Evolutionary conservation across 2,329 filamentous ascomycete genomes (phyloP).

Genomic region (Diaporthe capsici): DNA sequence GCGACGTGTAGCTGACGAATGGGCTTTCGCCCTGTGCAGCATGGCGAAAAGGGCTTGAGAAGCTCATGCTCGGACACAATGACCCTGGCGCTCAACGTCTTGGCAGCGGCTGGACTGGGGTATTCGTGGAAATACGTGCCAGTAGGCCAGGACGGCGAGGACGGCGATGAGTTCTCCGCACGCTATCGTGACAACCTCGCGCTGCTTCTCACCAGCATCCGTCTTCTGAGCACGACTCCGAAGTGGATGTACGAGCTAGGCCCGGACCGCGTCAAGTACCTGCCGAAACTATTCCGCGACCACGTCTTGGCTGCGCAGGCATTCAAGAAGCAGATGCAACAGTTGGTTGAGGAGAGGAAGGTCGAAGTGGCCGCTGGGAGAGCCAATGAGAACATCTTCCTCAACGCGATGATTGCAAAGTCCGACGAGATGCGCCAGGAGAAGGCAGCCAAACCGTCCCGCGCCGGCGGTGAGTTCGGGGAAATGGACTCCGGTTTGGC

Average conservation of each 20-base stretch:
- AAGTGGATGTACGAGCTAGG: slow-evolving; percentile 21
- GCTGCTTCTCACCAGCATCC: slow-evolving; percentile 7
- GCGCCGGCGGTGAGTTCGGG: neutral
- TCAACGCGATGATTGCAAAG: slow-evolving; percentile 31
- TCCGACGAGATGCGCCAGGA: neutral
- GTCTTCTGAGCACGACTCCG: neutral
- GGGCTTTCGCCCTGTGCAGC: neutral
- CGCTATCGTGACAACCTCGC: slow-evolving; percentile 22
- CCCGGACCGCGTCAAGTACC: neutral
- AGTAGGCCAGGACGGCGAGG: neutral
- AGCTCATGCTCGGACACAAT: slow-evolving; percentile 29
- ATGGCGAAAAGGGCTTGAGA: neutral
- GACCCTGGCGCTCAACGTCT: slow-evolving; percentile 26
- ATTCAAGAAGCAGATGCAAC: slow-evolving; percentile 11
- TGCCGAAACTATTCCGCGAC: slow-evolving; percentile 3
- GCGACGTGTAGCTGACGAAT: neutral
- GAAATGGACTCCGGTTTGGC: neutral
- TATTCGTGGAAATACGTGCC: slow-evolving; percentile 22
- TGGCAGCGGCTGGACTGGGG: slow-evolving; percentile 24
- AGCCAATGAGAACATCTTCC: slow-evolving; percentile 23
- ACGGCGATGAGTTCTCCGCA: slow-evolving; percentile 8
- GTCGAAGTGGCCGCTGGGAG: neutral
- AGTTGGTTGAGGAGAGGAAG: slow-evolving; percentile 19
- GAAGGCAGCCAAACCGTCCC: neutral
- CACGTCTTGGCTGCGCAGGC: slow-evolving; percentile 3